Base-by-base conservation (phyloP, 345 rosid species). In the Iberis pinnata region DNA sequence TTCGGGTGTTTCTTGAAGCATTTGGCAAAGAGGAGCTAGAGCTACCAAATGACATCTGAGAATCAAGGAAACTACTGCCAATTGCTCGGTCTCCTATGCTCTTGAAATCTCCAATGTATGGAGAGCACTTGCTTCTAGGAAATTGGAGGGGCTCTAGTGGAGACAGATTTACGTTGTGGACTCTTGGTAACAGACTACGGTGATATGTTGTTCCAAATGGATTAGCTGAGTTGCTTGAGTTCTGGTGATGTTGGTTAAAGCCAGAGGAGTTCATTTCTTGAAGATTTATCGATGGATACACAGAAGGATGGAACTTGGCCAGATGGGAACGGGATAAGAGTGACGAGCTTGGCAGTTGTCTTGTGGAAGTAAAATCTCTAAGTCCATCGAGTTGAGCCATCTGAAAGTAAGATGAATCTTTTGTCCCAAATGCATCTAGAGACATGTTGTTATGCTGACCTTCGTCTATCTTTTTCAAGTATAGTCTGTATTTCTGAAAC, bases 401-500 rank as follows among this genome's bases (percentile, higher is more conserved):
- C 3, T 49, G 75, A 70, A 70, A 54, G 72, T 70, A 81, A 44
- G 82, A 59, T 18, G 84, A 54, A 29, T 83, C 90, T 69, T 70
- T 80, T 31, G 70, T 36, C 33, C 88, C 88, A 22, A 68, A 80
- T 51, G 72, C 70, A 54, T 82, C 79, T 14, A 25, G n/a, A 52
- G 49, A 70, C 70, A 80, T 70, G 67, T 68, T 79, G 9, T 72
- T 79, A 61, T 78, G 82, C 59, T 82, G 88, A 25, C 60, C 25
- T 29, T 75, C 72, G 39, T 80, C 75, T 46, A 81, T 53, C 67
- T 78, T 80, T 72, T 79, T 90, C 69, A 90, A 69, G 80, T 81
- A 84, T 10, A 84, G 80, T 75, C 96, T 81, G 56, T 76, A 90
- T 62, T 90, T 90, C 98, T 90, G 88, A 60, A 66, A 32, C 36